A percentile compares a stretch with the other conserved stretches of the same genome.
Evolutionary conservation across 169 alveolate genomes (phyloP).

Genomic region (Plasmodium knowlesi): DNA sequence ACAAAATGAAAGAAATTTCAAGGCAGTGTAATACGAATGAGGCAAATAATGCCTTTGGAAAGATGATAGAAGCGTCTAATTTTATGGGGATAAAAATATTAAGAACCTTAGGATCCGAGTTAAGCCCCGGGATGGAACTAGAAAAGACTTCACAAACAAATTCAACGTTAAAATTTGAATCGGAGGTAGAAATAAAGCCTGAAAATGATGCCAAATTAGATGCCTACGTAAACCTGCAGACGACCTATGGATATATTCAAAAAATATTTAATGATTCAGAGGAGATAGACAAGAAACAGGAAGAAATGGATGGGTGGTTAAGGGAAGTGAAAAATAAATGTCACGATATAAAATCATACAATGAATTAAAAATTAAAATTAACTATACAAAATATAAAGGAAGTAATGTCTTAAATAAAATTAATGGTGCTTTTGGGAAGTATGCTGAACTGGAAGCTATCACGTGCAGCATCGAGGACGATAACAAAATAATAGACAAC

Average conservation of each 20-base stretch:
- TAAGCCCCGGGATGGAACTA: conserved; percentile 5
- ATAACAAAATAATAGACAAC: background rate
- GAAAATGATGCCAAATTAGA: background rate
- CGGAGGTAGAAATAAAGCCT: background rate
- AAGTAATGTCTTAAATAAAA: conserved; percentile 3
- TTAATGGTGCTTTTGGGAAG: background rate
- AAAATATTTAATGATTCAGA: conserved; percentile 21
- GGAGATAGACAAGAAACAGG: conserved; percentile 3
- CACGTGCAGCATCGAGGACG: background rate
- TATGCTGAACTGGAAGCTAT: background rate
- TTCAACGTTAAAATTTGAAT: conserved; percentile 12
- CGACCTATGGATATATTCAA: background rate
- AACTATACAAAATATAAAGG: conserved; percentile 1
- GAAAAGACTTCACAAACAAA: background rate
- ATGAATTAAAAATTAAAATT: background rate
- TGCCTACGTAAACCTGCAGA: background rate
- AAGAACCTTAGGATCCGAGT: background rate
- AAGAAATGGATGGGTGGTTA: conserved; percentile 1
- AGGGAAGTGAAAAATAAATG: conserved; percentile 3
- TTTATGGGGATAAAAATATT: conserved; percentile 37
- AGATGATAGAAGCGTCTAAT: conserved; percentile 17
- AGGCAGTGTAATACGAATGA: background rate
- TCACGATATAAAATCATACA: background rate
- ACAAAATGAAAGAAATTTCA: background rate
- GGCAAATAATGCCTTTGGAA: conserved; percentile 25